Evolutionary conservation across 176 grass and related monocot species (phyloP), one percentile per base, ranked within the genome.

Genomic region (Neostapfia colusana): DNA sequence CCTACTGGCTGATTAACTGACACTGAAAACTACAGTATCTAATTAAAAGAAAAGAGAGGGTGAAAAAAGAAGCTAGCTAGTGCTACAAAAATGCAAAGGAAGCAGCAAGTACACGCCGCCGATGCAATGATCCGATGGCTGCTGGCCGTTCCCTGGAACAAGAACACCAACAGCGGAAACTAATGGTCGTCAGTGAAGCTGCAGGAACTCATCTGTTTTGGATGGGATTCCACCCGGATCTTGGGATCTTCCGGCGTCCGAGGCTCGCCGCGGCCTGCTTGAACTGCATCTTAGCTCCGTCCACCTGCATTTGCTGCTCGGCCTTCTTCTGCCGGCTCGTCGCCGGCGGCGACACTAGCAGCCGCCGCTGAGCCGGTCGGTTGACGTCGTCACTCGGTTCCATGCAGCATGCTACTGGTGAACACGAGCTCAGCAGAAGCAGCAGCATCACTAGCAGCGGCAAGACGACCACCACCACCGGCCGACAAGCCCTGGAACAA

Each of bases 81-180:
- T 10, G 63, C 86, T 83, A 79, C 80, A 88, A 88, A 88, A 84
- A 10, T 84, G 75, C 16, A 45, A 88, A 81, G 73, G 53, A 17
- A 68, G 67, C 18, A 59, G 21, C 15, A 64, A 51, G 45, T 43
- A 44, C 63, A 51, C 60, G 25, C 31, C 49, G 74, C 31, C 49
- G 74, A 50, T 40, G 42, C 51, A 41, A 45, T 40, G 57, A 73
- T 40, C 65, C 65, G 40, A n/a, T 15, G 63, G 6, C 41, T 11
- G 44, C 10, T 25, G 7, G 9, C 74, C 36, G 25, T 57, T 7
- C 10, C 25, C 49, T 80, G 65, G 2, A 59, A 79, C 6, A 69
- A 79, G 34, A 43, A 69, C 8, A 68, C 14, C 6, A 45, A 2
- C 3, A 9, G 20, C 20, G 2, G 7, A 54, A 54, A 54, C 6